Evolutionary conservation across 345 rosid species (phyloP).

Genomic region (Physaria fendleri): DNA sequence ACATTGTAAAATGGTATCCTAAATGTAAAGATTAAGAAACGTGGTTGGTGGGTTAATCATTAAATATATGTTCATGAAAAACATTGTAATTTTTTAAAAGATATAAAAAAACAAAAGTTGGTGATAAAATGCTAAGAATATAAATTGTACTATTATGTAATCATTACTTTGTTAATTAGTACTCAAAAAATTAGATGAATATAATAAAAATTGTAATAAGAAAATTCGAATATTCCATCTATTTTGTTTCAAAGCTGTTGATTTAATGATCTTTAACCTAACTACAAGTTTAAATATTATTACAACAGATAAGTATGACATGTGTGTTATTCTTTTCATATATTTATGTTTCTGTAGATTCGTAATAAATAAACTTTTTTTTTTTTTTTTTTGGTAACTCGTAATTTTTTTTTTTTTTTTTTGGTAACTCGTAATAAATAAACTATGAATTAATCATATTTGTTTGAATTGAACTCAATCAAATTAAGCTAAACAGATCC

Average conservation of each 20-base stretch:
- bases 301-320: neutral
- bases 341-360: neutral
- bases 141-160: slow-evolving; percentile 2
- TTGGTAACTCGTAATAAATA: too few relatives aligned
- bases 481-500: neutral
- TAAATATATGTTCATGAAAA: slow-evolving; percentile 8
- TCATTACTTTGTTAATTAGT: slow-evolving; percentile 1
- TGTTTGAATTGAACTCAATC: neutral
- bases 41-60: slow-evolving; percentile 33
- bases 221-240: neutral
- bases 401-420: too few relatives aligned
- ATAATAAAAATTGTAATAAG: neutral
- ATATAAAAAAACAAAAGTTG: slow-evolving; percentile 14
- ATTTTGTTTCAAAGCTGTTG: neutral
- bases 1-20: slow-evolving; percentile 2
- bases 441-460: neutral
- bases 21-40: slow-evolving; percentile 35
- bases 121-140: slow-evolving; percentile 9
- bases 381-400: too few relatives aligned
- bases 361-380: neutral
- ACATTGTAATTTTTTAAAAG: slow-evolving; percentile 8
- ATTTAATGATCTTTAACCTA: neutral
- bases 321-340: neutral
- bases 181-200: neutral
- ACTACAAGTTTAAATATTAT: neutral